Evolutionary conservation across 2,329 filamentous ascomycete species (phyloP), one percentile per base, ranked within the genome.

Genomic region (Diplodia intermedia): DNA sequence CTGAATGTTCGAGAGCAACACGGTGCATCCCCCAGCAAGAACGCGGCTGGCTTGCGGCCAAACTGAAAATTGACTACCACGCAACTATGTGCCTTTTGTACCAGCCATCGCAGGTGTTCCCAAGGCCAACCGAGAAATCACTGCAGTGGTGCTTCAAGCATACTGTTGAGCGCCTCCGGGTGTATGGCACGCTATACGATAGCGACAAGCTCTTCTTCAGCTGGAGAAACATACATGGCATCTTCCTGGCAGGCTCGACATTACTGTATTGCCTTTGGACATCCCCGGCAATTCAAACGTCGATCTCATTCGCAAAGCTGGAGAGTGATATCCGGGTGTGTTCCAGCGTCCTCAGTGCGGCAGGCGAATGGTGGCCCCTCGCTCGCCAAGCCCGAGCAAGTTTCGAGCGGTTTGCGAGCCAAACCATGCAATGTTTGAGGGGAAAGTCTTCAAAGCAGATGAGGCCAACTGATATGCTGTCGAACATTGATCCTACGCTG

Each of bases 191-290:
- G 0, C 67, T 80, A 1, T 73, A 77, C 60, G 72, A 76, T 47
- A 56, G 74, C 6, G 75, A 78, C 5, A 71, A 71, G 11, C 70
- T 79, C 15, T 75, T 71, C 70, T 71, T 78, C 71, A 69, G 71
- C 43, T 81, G 79, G 79, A 71, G 77, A 15, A 77, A 76, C 7
- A 78, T 81, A 0, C 79, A 81, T 47, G 78, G 76, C 7, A 76
- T 81, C 7, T 81, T 80, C 57, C 73, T 77, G 0, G 76, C 79
- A 0, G 78, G 79, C 0, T 77, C 78, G 3, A 80, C 77, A 0
- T 73, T 81, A 7, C 75, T 81, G 2, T 81, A 80, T 68, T 79
- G 77, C 11, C 75, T 79, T 52, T 80, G 77, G 76, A 78, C 76
- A 0, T 80, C 76, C 0, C 62, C 63, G 2, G 72, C 76, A 1